These are phyloP conservation scores for Yarrowia sp. DNA, from an alignment of 805 yeast species.

Conservation along the genomic window DNA sequence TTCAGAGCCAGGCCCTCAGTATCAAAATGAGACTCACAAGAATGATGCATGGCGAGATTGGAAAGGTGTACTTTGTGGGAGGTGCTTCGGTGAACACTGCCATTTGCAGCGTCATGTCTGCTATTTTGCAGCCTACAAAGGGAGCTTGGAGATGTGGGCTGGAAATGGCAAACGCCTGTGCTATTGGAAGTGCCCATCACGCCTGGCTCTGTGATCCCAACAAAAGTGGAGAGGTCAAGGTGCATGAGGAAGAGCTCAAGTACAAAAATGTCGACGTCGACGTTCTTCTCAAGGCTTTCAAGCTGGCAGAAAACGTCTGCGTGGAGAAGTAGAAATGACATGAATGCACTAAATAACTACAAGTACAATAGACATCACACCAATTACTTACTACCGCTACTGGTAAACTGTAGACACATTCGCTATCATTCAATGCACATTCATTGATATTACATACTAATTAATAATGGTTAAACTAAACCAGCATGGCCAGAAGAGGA, in stretches of 20 bases:
- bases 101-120: slow-evolving; percentile 71
- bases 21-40: slow-evolving; percentile 84
- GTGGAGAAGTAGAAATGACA: background rate
- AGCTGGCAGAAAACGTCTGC: slow-evolving; percentile 11
- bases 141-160: slow-evolving; percentile 66
- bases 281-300: slow-evolving; percentile 23
- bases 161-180: slow-evolving; percentile 88
- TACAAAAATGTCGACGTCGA: slow-evolving; percentile 20
- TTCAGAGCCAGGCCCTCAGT: slow-evolving; percentile 86
- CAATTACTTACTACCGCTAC: too few relatives aligned
- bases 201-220: slow-evolving; percentile 32
- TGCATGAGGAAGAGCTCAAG: slow-evolving; percentile 13
- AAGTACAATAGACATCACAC: background rate
- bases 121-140: slow-evolving; percentile 67
- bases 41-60: slow-evolving; percentile 58
- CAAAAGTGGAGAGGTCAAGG: slow-evolving; percentile 1
- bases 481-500: slow-evolving; percentile 12
- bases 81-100: slow-evolving; percentile 80
- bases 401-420: too few relatives aligned
- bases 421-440: background rate
- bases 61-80: slow-evolving; percentile 78
- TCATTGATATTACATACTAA: background rate
- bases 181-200: slow-evolving; percentile 68
- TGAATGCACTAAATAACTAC: background rate
- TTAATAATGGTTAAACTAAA: slow-evolving; percentile 1